Percentiles rank a stretch among this genome's conserved stretches.
phyloP scores from a whole-genome alignment of 2,329 filamentous ascomycete species.

The Fusarium praegraminearum region DNA sequence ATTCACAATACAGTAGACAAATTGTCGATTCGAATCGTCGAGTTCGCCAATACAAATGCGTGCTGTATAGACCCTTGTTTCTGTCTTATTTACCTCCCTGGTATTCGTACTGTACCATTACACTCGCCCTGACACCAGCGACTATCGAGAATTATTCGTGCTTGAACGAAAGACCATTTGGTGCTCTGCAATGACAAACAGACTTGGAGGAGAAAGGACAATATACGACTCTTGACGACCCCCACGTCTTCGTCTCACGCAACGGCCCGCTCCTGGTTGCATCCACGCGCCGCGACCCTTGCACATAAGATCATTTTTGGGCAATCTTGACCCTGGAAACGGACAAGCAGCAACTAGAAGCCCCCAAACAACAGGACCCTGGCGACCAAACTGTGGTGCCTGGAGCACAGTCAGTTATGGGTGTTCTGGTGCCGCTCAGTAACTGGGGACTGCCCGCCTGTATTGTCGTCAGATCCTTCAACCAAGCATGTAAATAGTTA shows the following conservation, averaged over 20 bases:
- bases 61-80: not conserved
- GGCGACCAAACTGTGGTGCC: not conserved
- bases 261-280: not conserved
- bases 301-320: not conserved
- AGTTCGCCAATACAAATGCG: not conserved
- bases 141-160: not conserved
- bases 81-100: not conserved
- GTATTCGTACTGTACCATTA: not conserved
- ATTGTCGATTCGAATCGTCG: not conserved
- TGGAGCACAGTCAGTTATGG: not conserved
- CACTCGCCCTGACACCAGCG: not conserved
- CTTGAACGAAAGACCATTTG: not conserved
- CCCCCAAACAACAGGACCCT: not conserved
- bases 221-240: not conserved
- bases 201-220: no score
- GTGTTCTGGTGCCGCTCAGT: not conserved
- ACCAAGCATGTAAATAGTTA: no score
- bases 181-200: not conserved
- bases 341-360: not conserved
- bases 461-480: not conserved
- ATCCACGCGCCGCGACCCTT: not conserved
- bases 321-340: not conserved
- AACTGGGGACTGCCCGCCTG: no score
- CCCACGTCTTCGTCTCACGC: not conserved
- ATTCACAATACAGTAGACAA: not conserved